Evolutionary conservation across 768 basidiomycete genomes (phyloP).

Genomic region (Pulveroboletus sp.): DNA sequence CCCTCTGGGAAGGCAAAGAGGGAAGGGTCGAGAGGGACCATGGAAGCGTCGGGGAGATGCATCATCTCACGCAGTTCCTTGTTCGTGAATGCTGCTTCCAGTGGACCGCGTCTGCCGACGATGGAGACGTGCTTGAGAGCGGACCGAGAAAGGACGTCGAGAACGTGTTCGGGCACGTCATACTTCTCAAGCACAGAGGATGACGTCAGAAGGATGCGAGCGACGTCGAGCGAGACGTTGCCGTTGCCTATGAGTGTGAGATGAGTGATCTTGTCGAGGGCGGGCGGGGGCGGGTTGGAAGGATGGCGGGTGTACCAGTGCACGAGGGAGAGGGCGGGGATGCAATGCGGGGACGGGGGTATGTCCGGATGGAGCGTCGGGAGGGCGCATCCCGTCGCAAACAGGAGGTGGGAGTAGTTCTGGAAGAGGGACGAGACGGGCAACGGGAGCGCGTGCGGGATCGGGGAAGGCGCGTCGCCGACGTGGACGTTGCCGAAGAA

Average conservation of each 20-base stretch:
- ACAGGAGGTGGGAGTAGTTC: conserved; percentile 81
- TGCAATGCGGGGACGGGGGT: conserved; percentile 45
- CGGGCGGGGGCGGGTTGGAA: conserved; percentile 53
- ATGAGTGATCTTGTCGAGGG: conserved; percentile 61
- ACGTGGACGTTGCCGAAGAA: conserved; percentile 92
- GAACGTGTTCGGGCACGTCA: conserved; percentile 74
- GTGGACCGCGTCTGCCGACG: conserved; percentile 80
- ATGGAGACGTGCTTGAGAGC: conserved; percentile 74
- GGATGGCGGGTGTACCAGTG: conserved; percentile 98
- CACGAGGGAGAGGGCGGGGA: conserved; percentile 79
- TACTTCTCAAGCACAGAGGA: conserved; percentile 58
- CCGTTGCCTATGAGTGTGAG: conserved; percentile 90
- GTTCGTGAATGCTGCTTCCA: conserved; percentile 85
- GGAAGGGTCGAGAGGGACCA: conserved; percentile 55
- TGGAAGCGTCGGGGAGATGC: conserved; percentile 54
- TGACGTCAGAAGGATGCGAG: conserved; percentile 80
- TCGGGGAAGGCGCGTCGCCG: conserved; percentile 34
- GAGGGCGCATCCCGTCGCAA: conserved; percentile 81
- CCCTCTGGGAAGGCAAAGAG: conserved; percentile 39
- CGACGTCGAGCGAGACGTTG: conserved; percentile 91
- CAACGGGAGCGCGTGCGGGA: conserved; percentile 53
- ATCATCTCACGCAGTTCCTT: conserved; percentile 92
- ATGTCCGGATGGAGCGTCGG: conserved; percentile 55
- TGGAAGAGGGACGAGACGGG: conserved; percentile 57
- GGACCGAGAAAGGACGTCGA: conserved; percentile 61